Base-by-base conservation (phyloP, 179 eudicot species). In the Silene vulgaris region DNA sequence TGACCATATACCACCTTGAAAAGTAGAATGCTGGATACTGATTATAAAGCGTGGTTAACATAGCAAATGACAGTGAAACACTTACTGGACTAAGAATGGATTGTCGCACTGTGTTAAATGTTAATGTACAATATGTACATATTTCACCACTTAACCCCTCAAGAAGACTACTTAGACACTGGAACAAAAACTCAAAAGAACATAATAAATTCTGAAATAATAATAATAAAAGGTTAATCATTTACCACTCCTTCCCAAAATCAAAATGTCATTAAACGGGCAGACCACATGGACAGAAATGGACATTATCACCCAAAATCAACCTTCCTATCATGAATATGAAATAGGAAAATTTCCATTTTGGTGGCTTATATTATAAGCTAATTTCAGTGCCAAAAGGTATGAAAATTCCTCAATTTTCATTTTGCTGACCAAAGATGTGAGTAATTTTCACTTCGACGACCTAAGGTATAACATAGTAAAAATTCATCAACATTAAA, bases 31-130 rank as follows among this genome's bases (percentile, higher is more conserved):
- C 12, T 14, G n/a, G 37, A 37, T 8, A 6, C 50, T 14, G n/a
- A 30, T 65, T 30, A 29, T 65, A 14, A 29, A 30, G 12, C 2
- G 45, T 65, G 45, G 3, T 29, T 4, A 12, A 29, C 68, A 64
- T 11, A 64, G n/a, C 3, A 64, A 28, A 64, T 64, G 20, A 65
- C 14, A 30, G 69, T 65, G 69, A 65, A 14, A 16, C 69, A 29
- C 43, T 65, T 37, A 14, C 69, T 14, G 69, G 69, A 65, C 40
- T 63, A 23, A 26, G 35, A 26, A 63, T 63, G 67, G 43, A 65
- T 29, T 65, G 29, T 30, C 69, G n/a, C 43, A 29, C 8, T 65
- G 43, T 26, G 43, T 50, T 50, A 12, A 12, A 50, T 50, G 14
- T 14, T 50, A 50, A 50, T 37, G 45, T 37, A 37, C 45, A 37